A percentile compares a stretch with the other conserved stretches of the same genome.
These are phyloP conservation scores for Saprolegnia parasitica DNA, from an alignment of 352 stramenopile genomes.

Conservation along the genomic window DNA sequence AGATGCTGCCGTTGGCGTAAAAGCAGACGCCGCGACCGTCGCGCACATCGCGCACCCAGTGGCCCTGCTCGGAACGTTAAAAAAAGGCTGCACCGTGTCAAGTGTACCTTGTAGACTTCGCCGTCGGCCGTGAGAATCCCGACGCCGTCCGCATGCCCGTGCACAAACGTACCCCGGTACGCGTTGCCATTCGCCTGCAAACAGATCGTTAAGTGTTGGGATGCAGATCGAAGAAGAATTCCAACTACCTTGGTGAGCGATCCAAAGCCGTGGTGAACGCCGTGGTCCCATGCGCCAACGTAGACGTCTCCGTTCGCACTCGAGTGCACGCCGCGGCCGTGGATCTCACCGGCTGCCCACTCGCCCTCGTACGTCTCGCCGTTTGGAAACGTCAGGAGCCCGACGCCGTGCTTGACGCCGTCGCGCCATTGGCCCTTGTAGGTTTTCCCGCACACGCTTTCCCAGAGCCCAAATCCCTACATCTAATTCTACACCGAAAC, in stretches of 20 bases:
- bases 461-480: conserved; percentile 56
- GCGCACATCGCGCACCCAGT: conserved; percentile 59
- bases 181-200: conserved; percentile 46
- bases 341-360: conserved; percentile 65
- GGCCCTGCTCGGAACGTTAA: too few species aligned
- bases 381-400: conserved; percentile 63
- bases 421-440: conserved; percentile 68
- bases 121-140: conserved; percentile 77
- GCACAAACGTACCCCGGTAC: conserved; percentile 59
- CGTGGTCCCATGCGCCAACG: conserved; percentile 53
- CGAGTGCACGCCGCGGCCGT: conserved; percentile 65
- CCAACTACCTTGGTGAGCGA: conserved; percentile 47
- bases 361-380: conserved; percentile 85
- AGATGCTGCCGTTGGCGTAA: conserved; percentile 70
- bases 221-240: too few species aligned
- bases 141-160: conserved; percentile 64
- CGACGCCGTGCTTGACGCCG: conserved; percentile 76
- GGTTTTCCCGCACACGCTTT: conserved; percentile 48
- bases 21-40: conserved; percentile 65
- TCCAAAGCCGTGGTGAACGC: conserved; percentile 47
- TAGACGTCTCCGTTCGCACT: conserved; percentile 80
- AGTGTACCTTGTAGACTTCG: conserved; percentile 88
- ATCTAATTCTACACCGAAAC: background rate
- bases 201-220: background rate
- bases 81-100: too few species aligned